A percentile compares a stretch with the other conserved stretches of the same genome.
phyloP scores from a whole-genome alignment of 495 filamentous ascomycete genomes.

The Penicillium malachiteum region DNA sequence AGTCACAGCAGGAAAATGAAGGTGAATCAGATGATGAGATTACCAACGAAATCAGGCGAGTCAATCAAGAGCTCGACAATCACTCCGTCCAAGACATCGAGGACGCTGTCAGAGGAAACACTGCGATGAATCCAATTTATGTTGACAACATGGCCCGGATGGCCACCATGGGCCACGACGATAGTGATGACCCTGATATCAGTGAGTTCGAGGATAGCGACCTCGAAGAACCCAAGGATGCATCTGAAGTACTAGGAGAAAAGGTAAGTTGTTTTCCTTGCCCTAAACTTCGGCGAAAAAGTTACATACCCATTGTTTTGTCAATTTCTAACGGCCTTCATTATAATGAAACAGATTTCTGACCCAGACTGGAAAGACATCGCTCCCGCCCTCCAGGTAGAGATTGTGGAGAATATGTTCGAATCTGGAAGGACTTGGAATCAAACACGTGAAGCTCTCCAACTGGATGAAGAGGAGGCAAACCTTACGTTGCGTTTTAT shows the following conservation, averaged over 20 bases:
- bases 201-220: constrained; percentile 25
- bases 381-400: constrained; percentile 28
- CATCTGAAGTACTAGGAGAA: neutral
- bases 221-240: constrained; percentile 6
- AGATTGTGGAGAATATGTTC: constrained; percentile 37
- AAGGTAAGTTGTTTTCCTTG: neutral
- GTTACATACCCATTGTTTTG: too few species aligned
- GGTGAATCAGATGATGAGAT: too few species aligned
- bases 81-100: constrained; percentile 15
- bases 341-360: neutral
- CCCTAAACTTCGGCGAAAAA: neutral
- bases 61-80: too few species aligned
- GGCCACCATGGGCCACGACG: constrained; percentile 6
- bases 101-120: constrained; percentile 36
- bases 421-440: constrained; percentile 14
- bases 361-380: constrained; percentile 39
- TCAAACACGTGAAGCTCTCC: constrained; percentile 21
- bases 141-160: constrained; percentile 36
- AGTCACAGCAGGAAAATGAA: too few species aligned
- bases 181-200: constrained; percentile 13
- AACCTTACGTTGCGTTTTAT: constrained; percentile 14
- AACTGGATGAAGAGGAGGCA: constrained; percentile 22
- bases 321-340: too few species aligned
- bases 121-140: constrained; percentile 34
- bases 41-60: too few species aligned